Base-by-base conservation (phyloP, 441 rosid species). In the Lepidium campestre region DNA sequence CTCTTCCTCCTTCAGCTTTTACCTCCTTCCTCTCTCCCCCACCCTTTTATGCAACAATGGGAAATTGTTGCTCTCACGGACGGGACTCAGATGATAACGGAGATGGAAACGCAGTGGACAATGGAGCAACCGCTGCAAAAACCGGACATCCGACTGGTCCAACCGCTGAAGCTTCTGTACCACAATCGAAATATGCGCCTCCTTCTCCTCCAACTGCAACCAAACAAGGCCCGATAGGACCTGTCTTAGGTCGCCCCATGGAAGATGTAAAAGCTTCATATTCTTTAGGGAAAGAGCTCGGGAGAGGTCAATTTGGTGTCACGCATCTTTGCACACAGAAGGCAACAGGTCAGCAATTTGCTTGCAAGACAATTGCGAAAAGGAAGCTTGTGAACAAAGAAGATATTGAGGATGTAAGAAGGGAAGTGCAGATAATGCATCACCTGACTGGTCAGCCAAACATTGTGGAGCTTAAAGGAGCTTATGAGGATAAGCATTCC, bases 41-140 rank as follows among this genome's bases (percentile, higher is more conserved):
- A 62, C 42, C 63, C 70, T 37, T 64, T 67, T 50, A 68, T 27
- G 68, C 79, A 58, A 62, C 68, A 77, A 88, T 88, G 97, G 96
- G 96, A 68, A 88, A 74, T 68, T 88, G 90, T 79, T 90, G 93
- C 87, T 86, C 91, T 62, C 77, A 84, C 7, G 84, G 85, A 65
- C 63, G 6, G 27, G 77, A 73, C 60, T 41, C 76, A n/a, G 60
- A 32, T 19, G 76, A 71, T 46, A 54, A 81, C 6, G 82, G 53
- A 31, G 78, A 75, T 58, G 71, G 75, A 64, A 50, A 63, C 4
- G 42, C 65, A 5, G 34, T 56, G 2, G 78, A 65, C 5, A 82
- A 78, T 60, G 83, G 72, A 42, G 77, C 62, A 6, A 42, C 55
- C 18, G 18, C 67, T 27, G 18, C 45, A 19, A 48, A 41, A 15